Percentiles rank a stretch among this genome's conserved stretches.
Conservation (phyloP, 495 filamentous ascomycete genomes). For the Penicillium simplicissimum region DNA sequence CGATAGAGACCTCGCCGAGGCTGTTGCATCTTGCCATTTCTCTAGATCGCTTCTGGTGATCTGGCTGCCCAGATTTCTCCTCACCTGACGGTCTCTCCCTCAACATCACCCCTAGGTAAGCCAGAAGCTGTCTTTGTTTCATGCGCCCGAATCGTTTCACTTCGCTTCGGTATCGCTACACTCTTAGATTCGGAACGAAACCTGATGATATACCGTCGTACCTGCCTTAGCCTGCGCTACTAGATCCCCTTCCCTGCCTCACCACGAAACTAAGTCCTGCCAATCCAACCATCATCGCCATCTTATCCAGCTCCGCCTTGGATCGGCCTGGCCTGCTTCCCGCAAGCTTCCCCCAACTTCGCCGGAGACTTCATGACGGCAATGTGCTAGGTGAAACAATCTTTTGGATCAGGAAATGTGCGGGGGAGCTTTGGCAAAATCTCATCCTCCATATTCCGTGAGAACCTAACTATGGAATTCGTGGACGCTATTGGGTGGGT, state of each 20-base stretch:
- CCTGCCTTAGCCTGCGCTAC: not conserved
- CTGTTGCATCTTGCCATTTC: not conserved
- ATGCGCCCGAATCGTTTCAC: not conserved
- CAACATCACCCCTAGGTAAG: not conserved
- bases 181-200: not conserved
- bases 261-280: not conserved
- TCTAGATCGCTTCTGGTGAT: not conserved
- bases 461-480: slow-evolving; percentile 41
- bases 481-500: slow-evolving; percentile 45
- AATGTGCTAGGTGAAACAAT: slow-evolving; percentile 14
- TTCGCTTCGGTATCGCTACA: not conserved
- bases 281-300: not conserved
- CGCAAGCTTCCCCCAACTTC: not conserved
- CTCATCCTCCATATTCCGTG: slow-evolving; percentile 9
- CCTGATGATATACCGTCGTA: not conserved
- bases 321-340: not conserved
- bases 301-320: not conserved
- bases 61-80: not conserved
- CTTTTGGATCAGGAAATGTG: slow-evolving; percentile 23
- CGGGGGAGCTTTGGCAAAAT: slow-evolving; percentile 10
- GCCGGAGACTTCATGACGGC: not conserved
- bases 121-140: not conserved
- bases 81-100: not conserved
- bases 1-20: not conserved
- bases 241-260: not conserved